phyloP scores from a whole-genome alignment of 768 basidiomycete genomes.

The Chalciporus piperatus region DNA sequence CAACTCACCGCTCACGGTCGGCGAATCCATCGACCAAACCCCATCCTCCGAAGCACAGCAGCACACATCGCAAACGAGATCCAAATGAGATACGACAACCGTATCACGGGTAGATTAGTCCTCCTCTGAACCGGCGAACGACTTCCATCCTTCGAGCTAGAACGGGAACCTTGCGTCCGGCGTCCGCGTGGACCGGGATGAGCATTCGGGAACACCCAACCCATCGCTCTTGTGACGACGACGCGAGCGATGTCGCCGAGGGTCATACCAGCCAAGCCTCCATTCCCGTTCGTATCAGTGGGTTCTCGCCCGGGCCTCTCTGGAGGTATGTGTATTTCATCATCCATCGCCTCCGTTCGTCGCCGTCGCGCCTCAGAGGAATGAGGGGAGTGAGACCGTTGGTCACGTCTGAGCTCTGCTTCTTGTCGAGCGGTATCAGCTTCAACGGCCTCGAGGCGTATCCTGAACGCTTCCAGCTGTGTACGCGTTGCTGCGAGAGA shows the following conservation, averaged over 20 bases:
- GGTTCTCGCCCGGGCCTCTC: too few species aligned
- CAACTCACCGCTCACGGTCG: conserved; percentile 18
- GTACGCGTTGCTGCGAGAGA: conserved; percentile 24
- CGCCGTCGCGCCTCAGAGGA: neutral
- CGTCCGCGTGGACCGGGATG: neutral
- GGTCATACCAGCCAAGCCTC: conserved; percentile 5
- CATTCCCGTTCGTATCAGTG: neutral
- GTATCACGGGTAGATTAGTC: conserved; percentile 4
- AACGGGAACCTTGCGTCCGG: neutral
- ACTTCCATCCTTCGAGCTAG: neutral
- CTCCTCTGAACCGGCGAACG: conserved; percentile 5
- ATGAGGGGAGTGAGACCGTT: neutral
- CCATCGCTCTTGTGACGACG: conserved; percentile 15
- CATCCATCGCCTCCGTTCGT: too few species aligned
- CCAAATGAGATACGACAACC: conserved; percentile 23
- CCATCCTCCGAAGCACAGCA: conserved; percentile 24
- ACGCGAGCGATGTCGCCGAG: conserved; percentile 11
- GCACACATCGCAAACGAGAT: conserved; percentile 30
- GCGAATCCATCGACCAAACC: conserved; percentile 23
- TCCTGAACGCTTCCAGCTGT: conserved; percentile 24
- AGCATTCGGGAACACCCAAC: conserved; percentile 25
- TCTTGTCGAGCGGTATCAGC: conserved; percentile 19
- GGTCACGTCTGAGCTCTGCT: neutral
- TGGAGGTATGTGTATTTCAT: too few species aligned
- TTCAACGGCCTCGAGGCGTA: conserved; percentile 29